Evolutionary conservation across 2,329 filamentous ascomycete species (phyloP).

Genomic region (Penicillium concentricum): DNA sequence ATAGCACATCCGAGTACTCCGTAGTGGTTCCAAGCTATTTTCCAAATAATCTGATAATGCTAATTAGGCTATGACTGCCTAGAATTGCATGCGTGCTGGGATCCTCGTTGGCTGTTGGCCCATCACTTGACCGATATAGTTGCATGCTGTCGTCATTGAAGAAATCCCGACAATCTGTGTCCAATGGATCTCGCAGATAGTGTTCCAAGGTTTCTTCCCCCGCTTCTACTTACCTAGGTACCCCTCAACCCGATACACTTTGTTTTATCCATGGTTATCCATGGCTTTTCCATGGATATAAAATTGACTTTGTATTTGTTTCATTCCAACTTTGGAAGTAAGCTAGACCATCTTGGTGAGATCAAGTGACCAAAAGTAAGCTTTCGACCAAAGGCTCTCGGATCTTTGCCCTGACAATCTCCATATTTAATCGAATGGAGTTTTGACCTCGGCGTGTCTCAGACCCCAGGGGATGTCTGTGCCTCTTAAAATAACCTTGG

Average conservation of each 20-base stretch:
- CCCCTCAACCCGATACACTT: conserved; percentile 3
- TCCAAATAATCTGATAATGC: background rate
- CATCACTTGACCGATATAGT: background rate
- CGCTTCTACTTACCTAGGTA: too few species aligned
- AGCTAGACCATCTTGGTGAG: background rate
- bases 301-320: background rate
- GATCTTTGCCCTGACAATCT: conserved; percentile 1
- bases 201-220: background rate
- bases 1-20: background rate
- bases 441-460: background rate
- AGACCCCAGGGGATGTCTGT: background rate
- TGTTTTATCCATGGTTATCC: background rate
- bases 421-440: background rate
- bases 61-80: background rate
- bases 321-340: background rate
- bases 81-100: background rate
- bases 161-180: background rate
- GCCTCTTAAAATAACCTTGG: background rate
- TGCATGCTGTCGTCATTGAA: conserved; percentile 4
- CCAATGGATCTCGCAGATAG: conserved; percentile 1
- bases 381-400: background rate
- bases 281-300: background rate
- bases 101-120: conserved; percentile 1
- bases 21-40: background rate
- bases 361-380: conserved; percentile 8